These are phyloP conservation scores for Leccinellum rugosiceps DNA, from an alignment of 768 basidiomycete genomes.

Conservation along the genomic window DNA sequence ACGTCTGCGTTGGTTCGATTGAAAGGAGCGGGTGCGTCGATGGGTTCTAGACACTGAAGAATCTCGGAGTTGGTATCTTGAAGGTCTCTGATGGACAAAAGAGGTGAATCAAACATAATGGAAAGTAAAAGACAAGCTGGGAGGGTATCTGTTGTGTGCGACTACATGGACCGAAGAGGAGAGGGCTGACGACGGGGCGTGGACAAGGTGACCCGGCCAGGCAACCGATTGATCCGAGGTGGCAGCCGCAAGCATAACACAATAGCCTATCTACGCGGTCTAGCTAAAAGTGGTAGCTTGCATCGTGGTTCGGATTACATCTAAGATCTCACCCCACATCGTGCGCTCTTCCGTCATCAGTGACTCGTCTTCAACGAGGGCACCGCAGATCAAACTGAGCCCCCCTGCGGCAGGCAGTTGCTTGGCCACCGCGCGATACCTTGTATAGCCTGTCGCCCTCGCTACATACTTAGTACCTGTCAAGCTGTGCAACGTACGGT, in stretches of 20 bases:
- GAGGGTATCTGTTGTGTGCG: neutral
- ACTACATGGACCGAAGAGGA: slow-evolving; percentile 15
- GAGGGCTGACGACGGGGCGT: neutral
- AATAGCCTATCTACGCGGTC: no score
- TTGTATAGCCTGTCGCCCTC: neutral
- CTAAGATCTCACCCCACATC: no score
- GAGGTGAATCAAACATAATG: slow-evolving; percentile 16
- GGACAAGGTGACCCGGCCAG: slow-evolving; percentile 1
- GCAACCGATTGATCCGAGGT: slow-evolving; percentile 9
- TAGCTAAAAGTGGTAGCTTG: neutral
- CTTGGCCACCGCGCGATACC: neutral
- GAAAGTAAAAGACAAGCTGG: neutral
- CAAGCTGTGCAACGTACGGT: neutral
- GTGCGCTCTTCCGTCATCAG: neutral
- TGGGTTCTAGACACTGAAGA: slow-evolving; percentile 6
- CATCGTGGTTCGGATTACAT: neutral
- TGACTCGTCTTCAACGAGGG: neutral
- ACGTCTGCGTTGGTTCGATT: slow-evolving; percentile 49
- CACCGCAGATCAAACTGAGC: no score
- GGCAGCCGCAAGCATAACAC: neutral
- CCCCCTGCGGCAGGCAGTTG: no score
- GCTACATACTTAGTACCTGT: neutral
- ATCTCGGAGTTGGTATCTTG: slow-evolving; percentile 1
- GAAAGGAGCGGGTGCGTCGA: slow-evolving; percentile 41
- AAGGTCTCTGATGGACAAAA: slow-evolving; percentile 1